phyloP scores from a whole-genome alignment of 2,329 filamentous ascomycete species.

The Echinosphaeria canescens region DNA sequence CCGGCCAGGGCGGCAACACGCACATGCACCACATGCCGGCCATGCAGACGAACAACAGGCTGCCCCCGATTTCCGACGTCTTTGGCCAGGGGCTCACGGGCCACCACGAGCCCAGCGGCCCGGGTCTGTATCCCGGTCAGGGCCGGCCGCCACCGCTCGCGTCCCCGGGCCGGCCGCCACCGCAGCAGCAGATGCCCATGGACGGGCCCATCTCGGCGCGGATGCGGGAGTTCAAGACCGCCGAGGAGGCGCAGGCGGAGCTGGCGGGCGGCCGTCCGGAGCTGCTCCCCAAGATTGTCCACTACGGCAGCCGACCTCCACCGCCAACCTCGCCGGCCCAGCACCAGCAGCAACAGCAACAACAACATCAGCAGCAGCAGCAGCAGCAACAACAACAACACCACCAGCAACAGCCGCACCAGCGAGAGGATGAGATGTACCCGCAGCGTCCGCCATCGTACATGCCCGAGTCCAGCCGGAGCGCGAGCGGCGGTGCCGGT shows the following conservation, averaged over 20 bases:
- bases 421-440: too few relatives aligned
- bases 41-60: slow-evolving; percentile 71
- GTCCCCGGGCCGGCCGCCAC: slow-evolving; percentile 53
- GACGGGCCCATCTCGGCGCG: slow-evolving; percentile 40
- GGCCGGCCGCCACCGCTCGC: slow-evolving; percentile 49
- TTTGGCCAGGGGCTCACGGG: slow-evolving; percentile 61
- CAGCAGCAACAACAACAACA: slow-evolving; percentile 23
- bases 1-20: slow-evolving; percentile 61
- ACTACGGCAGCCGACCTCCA: slow-evolving; percentile 86
- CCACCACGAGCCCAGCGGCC: slow-evolving; percentile 30
- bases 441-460: too few relatives aligned
- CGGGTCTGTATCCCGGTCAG: slow-evolving; percentile 35
- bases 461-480: slow-evolving; percentile 31
- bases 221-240: slow-evolving; percentile 76
- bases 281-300: slow-evolving; percentile 76
- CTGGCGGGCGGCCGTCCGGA: slow-evolving; percentile 84
- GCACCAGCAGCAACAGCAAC: slow-evolving; percentile 23
- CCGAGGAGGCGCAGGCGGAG: slow-evolving; percentile 85
- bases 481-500: slow-evolving; percentile 48
- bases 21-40: slow-evolving; percentile 84
- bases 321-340: slow-evolving; percentile 82
- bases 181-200: slow-evolving; percentile 16
- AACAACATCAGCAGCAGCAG: slow-evolving; percentile 41
- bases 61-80: slow-evolving; percentile 87
- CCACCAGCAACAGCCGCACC: too few relatives aligned